phyloP scores from a whole-genome alignment of 2,329 filamentous ascomycete genomes.

The Claviceps maximensis region DNA sequence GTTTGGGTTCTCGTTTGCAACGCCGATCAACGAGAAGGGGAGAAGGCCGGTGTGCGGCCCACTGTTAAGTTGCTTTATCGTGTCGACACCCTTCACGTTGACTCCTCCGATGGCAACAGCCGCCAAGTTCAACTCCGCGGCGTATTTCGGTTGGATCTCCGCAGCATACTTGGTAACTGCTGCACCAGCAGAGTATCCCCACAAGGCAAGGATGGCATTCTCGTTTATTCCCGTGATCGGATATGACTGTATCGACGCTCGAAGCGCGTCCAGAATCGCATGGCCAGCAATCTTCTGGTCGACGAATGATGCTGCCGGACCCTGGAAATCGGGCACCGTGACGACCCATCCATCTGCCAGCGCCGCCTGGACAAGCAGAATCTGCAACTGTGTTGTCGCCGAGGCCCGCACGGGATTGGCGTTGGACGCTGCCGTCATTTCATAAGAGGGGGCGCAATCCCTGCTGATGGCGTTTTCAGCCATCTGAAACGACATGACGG shows the following conservation, averaged over 20 bases:
- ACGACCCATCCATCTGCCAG: constrained; percentile 1
- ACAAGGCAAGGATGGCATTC: background rate
- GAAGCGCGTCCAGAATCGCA: background rate
- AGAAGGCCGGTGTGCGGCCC: background rate
- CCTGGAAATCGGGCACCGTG: background rate
- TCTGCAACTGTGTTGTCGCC: background rate
- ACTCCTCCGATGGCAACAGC: background rate
- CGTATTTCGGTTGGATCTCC: background rate
- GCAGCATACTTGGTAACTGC: background rate
- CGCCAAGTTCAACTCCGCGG: background rate
- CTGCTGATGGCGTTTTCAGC: background rate
- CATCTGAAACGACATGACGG: background rate
- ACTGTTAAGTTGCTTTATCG: background rate
- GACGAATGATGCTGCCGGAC: background rate
- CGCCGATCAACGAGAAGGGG: background rate
- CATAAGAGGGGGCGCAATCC: background rate
- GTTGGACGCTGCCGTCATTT: background rate
- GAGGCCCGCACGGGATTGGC: background rate
- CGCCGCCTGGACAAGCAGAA: background rate
- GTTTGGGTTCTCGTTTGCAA: background rate
- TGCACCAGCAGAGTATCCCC: background rate
- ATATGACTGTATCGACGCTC: background rate
- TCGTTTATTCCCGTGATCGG: background rate
- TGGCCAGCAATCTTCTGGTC: background rate
- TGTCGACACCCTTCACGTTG: too few species aligned